Evolutionary conservation across 495 filamentous ascomycete genomes (phyloP), one percentile per base, ranked within the genome.

Genomic region (Neurospora sp.): DNA sequence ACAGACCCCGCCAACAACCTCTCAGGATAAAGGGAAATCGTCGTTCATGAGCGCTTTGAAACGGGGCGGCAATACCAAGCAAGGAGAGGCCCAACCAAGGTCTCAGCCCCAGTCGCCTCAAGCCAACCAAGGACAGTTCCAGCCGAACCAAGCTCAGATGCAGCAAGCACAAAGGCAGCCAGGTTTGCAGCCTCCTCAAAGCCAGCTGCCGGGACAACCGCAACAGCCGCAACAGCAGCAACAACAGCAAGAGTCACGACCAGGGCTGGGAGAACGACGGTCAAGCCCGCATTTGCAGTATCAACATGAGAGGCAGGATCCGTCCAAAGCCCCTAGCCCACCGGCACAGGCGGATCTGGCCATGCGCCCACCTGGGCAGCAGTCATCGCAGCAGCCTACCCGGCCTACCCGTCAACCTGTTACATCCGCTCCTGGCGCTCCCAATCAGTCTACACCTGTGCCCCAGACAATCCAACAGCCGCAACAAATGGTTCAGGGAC

Each of bases 31-130:
- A 69, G 53, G 44, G 11, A 81, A 78, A 39, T 44, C 75, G 37
- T 76, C 74, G 4, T 80, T 84, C 69, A 78, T 82, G 65, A 73
- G 76, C 20, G 76, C 71, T n/a, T 77, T 84, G 39, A 81, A 76
- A 41, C 74, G 81, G 44, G 68, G 74, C 3, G 75, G 79, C 4
- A 82, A 65, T 18, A 74, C 79, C 2, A 82, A 78, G 71, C 75
- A 74, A 39, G n/a, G 5, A 38, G 69, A 69, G 39, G 20, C 40
- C n/a, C 76, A 75, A n/a, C 69, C 71, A 7, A 70, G 65, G 5
- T 35, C 71, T 16, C 46, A 72, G 18, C n/a, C 53, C 6, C 74
- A 77, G 27, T 18, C 74, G 6, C 76, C 61, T 6, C 69, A 40
- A 61, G 76, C 71, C 48, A 74, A 53, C 6, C 71, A 73, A 2